These are phyloP conservation scores for Parasitella parasitica DNA, from an alignment of 371 early-diverging fungal genomes.

Conservation along the genomic window DNA sequence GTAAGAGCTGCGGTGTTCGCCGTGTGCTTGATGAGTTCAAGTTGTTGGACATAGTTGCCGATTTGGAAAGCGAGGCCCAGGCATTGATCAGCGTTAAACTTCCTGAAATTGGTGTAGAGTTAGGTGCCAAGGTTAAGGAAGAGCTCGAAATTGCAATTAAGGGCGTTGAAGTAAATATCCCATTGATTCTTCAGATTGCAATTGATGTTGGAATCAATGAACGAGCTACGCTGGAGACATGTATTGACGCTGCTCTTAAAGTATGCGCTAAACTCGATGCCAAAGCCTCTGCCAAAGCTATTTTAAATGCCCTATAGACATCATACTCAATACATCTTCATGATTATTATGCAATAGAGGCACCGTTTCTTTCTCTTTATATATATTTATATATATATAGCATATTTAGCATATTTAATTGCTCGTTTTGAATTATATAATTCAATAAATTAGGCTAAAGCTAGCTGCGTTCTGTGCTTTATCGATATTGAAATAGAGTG, in stretches of 20 bases:
- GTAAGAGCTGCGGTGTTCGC: conserved; percentile 5
- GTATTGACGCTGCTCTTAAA: conserved; percentile 9
- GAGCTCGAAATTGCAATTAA: conserved; percentile 20
- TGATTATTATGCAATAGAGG: too few relatives aligned
- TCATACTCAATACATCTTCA: too few relatives aligned
- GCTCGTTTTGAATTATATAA: too few relatives aligned
- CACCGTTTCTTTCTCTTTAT: too few relatives aligned
- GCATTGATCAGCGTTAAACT: conserved; percentile 22
- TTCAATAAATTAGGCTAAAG: too few relatives aligned
- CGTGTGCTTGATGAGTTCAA: conserved; percentile 12
- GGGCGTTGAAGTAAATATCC: conserved; percentile 20
- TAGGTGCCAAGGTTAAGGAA: conserved; percentile 15
- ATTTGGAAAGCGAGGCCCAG: conserved; percentile 24
- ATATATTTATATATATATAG: neutral
- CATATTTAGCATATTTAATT: too few relatives aligned
- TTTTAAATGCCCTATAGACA: conserved; percentile 12
- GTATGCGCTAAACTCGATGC: conserved; percentile 12
- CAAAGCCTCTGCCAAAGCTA: conserved; percentile 4
- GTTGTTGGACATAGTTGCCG: conserved; percentile 19
- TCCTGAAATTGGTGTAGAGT: conserved; percentile 20
- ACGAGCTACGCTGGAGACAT: conserved; percentile 3
- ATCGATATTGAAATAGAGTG: neutral
- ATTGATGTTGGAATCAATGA: conserved; percentile 10
- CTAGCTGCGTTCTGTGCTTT: neutral
- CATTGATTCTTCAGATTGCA: conserved; percentile 4